Percentiles rank a stretch among this genome's conserved stretches.
Evolutionary conservation across 1,284 basidiomycete species (phyloP).

Genomic region (Tremellales sp.): DNA sequence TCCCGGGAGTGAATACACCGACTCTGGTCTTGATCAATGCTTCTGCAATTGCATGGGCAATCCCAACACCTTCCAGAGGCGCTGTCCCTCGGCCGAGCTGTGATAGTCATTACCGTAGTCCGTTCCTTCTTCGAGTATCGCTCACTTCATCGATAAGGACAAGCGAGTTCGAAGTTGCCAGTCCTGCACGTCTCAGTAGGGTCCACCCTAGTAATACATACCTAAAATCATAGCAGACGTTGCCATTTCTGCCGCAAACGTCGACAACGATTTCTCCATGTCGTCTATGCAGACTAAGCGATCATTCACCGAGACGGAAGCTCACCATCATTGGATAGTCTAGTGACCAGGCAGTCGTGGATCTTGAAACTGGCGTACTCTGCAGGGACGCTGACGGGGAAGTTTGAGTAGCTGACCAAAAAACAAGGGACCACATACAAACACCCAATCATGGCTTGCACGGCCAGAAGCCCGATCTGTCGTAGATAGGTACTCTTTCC

Average conservation of each 20-base stretch:
- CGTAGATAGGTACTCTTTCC: slow-evolving; percentile 89
- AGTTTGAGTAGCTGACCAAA: neutral
- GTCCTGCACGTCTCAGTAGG: slow-evolving; percentile 51
- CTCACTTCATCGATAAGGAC: slow-evolving; percentile 89
- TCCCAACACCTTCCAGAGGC: slow-evolving; percentile 77
- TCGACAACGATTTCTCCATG: slow-evolving; percentile 80
- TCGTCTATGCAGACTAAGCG: slow-evolving; percentile 27
- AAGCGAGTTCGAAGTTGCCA: slow-evolving; percentile 69
- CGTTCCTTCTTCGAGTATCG: slow-evolving; percentile 3
- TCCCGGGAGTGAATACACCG: slow-evolving; percentile 9
- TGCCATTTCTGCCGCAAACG: slow-evolving; percentile 89
- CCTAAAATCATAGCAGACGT: slow-evolving; percentile 83
- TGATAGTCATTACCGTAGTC: neutral
- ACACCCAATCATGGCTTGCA: slow-evolving; percentile 85
- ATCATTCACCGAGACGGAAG: neutral
- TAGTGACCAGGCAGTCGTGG: slow-evolving; percentile 76
- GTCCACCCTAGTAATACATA: slow-evolving; percentile 25
- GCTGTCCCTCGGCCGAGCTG: slow-evolving; percentile 67
- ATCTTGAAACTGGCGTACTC: slow-evolving; percentile 81
- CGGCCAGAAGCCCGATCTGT: slow-evolving; percentile 74
- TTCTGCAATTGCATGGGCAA: slow-evolving; percentile 89
- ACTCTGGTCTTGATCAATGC: slow-evolving; percentile 71
- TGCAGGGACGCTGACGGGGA: slow-evolving; percentile 62
- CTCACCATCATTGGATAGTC: slow-evolving; percentile 76
- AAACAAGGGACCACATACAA: slow-evolving; percentile 53